Evolutionary conservation across 495 filamentous ascomycete species (phyloP), one percentile per base, ranked within the genome.

Genomic region (Trichoderma reesei): DNA sequence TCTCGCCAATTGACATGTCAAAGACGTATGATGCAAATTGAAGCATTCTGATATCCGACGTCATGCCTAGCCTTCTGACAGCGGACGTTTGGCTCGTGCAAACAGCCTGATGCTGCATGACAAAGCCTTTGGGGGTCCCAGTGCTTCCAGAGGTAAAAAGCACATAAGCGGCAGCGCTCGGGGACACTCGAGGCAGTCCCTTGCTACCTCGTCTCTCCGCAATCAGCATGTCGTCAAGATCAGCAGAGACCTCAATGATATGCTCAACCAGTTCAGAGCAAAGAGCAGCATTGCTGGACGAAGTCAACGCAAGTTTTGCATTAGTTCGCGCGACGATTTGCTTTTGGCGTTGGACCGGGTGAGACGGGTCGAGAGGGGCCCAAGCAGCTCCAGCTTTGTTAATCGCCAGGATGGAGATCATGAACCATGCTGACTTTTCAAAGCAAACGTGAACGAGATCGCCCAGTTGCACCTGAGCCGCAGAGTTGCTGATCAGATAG

Each of bases 11-110:
- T 51, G 84, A 83, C 36, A 85, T 80, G 65, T 92, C 89, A 44
- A 88, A 88, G 0, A 85, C 84, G 68, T 84, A 88, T 48, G 84
- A 85, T 3, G 87, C 85, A 63, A 88, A 84, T 65, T 91, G 88
- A 67, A 91, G 77, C 8, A 86, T 2, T 69, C 73, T 8, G 84
- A 67, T 0, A 69, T 74, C 33, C 75, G 66, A n/a, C 85, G 67
- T 0, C 64, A 61, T 1, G 79, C 77, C 1, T 82, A 72, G n/a
- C 72, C 69, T 18, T 67, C 67, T 2, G 34, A 38, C 59, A 10
- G 4, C 9, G 34, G 36, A 33, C 38, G 39, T 41, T 38, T 61
- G 59, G 33, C 59, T 61, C 46, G 73, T 72, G 41, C 70, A 72
- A 36, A 79, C 68, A 31, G 71, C 60, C 34, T 67, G 65, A 44